A percentile compares a stretch with the other conserved stretches of the same genome.
Conservation (phyloP, 2,329 filamentous ascomycete species). For the Fusarium foetens region DNA sequence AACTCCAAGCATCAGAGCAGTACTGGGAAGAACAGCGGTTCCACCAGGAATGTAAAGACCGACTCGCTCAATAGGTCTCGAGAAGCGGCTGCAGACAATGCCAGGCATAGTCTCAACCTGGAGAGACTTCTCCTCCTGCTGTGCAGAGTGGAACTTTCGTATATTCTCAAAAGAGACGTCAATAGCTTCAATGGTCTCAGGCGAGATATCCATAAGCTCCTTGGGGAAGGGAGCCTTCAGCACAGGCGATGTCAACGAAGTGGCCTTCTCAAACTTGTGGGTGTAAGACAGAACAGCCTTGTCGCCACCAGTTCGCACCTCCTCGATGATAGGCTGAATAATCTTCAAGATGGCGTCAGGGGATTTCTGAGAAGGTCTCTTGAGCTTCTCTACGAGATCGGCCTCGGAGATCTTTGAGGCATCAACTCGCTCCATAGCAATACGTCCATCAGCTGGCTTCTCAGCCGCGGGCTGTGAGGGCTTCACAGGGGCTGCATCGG, state of each 20-base stretch:
- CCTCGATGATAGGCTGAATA: conserved; percentile 89
- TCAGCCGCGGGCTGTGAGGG: conserved; percentile 45
- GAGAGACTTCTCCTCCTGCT: conserved; percentile 84
- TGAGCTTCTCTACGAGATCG: conserved; percentile 78
- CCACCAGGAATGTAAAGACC: conserved; percentile 96
- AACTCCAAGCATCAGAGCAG: conserved; percentile 96
- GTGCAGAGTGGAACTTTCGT: conserved; percentile 89
- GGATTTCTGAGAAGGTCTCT: conserved; percentile 92
- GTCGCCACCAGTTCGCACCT: conserved; percentile 85
- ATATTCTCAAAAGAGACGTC: conserved; percentile 96
- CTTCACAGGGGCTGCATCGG: conserved; percentile 50
- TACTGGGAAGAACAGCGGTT: conserved; percentile 95
- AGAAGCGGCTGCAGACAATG: conserved; percentile 92
- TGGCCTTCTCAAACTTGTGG: conserved; percentile 97
- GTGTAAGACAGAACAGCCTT: conserved; percentile 91
- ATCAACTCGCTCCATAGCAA: conserved; percentile 85
- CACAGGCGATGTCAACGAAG: conserved; percentile 87
- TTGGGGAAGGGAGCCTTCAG: conserved; percentile 88
- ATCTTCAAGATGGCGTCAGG: conserved; percentile 94
- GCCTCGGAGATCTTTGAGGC: conserved; percentile 70
- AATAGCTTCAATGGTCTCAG: conserved; percentile 90
- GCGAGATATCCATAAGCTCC: conserved; percentile 83
- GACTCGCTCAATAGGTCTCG: conserved; percentile 92
- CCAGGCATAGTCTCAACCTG: conserved; percentile 97
- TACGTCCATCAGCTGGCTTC: conserved; percentile 62